These are phyloP conservation scores for Elsinoe batatas DNA, from an alignment of 2,329 filamentous ascomycete species.

Conservation along the genomic window DNA sequence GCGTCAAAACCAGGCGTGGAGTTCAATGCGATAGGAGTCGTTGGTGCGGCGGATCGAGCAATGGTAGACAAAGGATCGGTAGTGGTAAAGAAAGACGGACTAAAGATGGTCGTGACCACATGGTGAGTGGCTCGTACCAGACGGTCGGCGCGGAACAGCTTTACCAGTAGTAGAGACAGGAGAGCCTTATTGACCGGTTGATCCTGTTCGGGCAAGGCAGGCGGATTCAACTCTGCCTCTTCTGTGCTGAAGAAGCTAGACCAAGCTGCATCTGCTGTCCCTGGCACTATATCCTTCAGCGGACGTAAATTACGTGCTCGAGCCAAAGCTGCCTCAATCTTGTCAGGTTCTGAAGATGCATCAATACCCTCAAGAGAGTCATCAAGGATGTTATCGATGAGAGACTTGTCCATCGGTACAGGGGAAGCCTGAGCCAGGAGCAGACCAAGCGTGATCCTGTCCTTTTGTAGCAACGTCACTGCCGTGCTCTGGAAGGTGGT, in stretches of 20 bases:
- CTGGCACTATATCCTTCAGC: slow-evolving; percentile 63
- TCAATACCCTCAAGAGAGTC: slow-evolving; percentile 65
- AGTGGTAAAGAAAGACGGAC: slow-evolving; percentile 68
- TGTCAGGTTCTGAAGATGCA: slow-evolving; percentile 57
- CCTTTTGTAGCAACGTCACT: slow-evolving; percentile 81
- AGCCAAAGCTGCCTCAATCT: slow-evolving; percentile 57
- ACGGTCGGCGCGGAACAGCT: slow-evolving; percentile 88
- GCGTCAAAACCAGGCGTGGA: slow-evolving; percentile 96
- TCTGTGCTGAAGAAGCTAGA: slow-evolving; percentile 76
- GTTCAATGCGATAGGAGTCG: slow-evolving; percentile 78
- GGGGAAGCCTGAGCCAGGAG: slow-evolving; percentile 92
- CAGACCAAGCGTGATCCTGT: slow-evolving; percentile 88
- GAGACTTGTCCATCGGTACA: slow-evolving; percentile 82
- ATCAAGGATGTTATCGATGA: slow-evolving; percentile 82
- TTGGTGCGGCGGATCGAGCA: slow-evolving; percentile 72
- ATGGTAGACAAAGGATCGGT: slow-evolving; percentile 79
- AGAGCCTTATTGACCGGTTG: slow-evolving; percentile 49
- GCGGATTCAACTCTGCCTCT: slow-evolving; percentile 74
- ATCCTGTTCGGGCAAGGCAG: slow-evolving; percentile 45
- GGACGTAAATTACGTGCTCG: slow-evolving; percentile 59
- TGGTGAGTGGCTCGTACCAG: slow-evolving; percentile 87
- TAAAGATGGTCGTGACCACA: slow-evolving; percentile 83
- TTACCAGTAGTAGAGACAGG: slow-evolving; percentile 77
- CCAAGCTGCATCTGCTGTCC: slow-evolving; percentile 57
- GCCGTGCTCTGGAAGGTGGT: slow-evolving; percentile 91